These are phyloP conservation scores for Annulohypoxylon maeteangense DNA, from an alignment of 495 filamentous ascomycete species.

Conservation along the genomic window DNA sequence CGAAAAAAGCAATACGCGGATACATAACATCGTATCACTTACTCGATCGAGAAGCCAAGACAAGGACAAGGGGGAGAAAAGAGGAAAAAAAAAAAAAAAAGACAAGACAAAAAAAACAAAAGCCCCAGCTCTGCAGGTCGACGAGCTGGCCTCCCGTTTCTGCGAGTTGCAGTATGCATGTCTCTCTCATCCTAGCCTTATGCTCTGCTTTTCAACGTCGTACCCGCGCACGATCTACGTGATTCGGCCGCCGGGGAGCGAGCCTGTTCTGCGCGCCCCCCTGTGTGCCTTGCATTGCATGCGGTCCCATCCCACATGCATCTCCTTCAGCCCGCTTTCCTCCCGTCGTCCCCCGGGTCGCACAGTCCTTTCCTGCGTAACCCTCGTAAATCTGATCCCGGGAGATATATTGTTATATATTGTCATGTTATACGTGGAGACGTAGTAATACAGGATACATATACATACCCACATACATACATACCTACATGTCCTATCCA, in stretches of 20 bases:
- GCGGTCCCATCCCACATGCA: neutral
- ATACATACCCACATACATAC: neutral
- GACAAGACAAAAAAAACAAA: neutral
- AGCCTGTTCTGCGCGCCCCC: neutral
- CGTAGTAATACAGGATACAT: neutral
- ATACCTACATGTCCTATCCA: neutral
- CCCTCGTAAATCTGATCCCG: neutral
- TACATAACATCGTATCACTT: slow-evolving; percentile 15
- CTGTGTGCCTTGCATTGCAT: slow-evolving; percentile 32
- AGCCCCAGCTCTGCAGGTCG: neutral
- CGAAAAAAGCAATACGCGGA: neutral
- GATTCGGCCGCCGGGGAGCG: slow-evolving; percentile 8
- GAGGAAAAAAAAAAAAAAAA: neutral
- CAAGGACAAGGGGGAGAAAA: neutral
- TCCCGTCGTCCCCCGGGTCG: slow-evolving; percentile 1
- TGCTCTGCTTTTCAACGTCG: neutral
- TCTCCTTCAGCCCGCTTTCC: slow-evolving; percentile 2
- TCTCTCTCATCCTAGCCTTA: slow-evolving; percentile 5
- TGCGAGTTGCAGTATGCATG: slow-evolving; percentile 8
- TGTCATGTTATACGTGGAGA: neutral
- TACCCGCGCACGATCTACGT: neutral
- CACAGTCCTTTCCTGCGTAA: slow-evolving; percentile 12
- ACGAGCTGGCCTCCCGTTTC: slow-evolving; percentile 15
- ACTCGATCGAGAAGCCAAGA: slow-evolving; percentile 23
- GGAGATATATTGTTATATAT: neutral